Conservation (phyloP, 2,329 filamentous ascomycete genomes). For the Phialophora verrucosa region DNA sequence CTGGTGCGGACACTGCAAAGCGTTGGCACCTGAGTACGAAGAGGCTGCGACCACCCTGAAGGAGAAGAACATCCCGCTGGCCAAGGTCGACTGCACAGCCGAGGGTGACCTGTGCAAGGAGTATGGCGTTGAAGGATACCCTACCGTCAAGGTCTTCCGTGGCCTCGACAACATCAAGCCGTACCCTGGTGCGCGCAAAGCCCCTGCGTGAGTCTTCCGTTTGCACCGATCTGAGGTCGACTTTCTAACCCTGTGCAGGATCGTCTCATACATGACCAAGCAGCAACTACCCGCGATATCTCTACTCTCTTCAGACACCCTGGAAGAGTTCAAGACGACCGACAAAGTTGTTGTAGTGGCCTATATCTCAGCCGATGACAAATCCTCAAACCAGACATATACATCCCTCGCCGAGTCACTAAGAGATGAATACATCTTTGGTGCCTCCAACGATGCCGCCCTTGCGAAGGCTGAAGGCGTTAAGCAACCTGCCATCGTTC, state of each 20-base stretch:
- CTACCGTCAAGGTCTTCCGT: constrained; percentile 98
- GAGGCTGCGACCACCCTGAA: constrained; percentile 56
- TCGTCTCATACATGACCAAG: constrained; percentile 94
- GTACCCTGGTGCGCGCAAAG: constrained; percentile 89
- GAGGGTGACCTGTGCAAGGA: constrained; percentile 89
- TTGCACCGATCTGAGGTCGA: neutral
- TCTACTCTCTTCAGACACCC: constrained; percentile 74
- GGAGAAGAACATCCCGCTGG: constrained; percentile 55
- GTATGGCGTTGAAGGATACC: constrained; percentile 95
- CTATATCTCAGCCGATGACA: constrained; percentile 80
- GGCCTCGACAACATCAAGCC: constrained; percentile 79
- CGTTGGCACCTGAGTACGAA: constrained; percentile 69
- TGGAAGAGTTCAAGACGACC: constrained; percentile 95
- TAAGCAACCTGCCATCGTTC: constrained; percentile 81
- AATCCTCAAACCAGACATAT: constrained; percentile 87
- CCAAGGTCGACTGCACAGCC: constrained; percentile 81
- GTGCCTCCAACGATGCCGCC: constrained; percentile 78
- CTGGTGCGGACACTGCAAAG: constrained; percentile 99
- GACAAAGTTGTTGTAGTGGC: constrained; percentile 96
- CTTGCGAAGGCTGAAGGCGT: constrained; percentile 91
- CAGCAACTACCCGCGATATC: constrained; percentile 94
- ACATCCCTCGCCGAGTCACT: constrained; percentile 72
- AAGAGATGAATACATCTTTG: constrained; percentile 92
- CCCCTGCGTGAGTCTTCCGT: constrained; percentile 62
- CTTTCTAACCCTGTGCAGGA: constrained; percentile 48